Base-by-base conservation (phyloP, 176 grass and related monocot species). In the Eragrostis nindensis region DNA sequence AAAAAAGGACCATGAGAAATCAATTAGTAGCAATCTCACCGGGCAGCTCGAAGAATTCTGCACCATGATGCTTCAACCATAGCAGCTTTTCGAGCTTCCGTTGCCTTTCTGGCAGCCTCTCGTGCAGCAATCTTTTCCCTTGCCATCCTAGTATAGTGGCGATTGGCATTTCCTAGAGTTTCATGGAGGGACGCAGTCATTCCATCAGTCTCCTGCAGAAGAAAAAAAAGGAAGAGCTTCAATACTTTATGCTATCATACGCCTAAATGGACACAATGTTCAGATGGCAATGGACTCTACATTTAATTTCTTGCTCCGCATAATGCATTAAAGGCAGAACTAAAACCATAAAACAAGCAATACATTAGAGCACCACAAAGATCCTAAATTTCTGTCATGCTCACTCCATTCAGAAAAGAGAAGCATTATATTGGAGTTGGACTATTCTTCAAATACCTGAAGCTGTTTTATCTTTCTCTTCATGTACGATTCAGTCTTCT, bases 11-110 rank as follows among this genome's bases (percentile, higher is more conserved):
- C 60, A 47, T 68, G 10, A 73, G 53, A 29, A 59, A 56, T 74
- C 11, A 67, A 61, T 67, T 42, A 48, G 29, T 5, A 40, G 85
- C 73, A 70, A 5, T 82, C 65, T 88, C 73, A 95, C 97, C 93
- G 95, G 40, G 97, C 93, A 86, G 97, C 89, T 88, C 85, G 85
- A 85, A 99, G 92, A 84, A 95, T 99, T 78, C 89, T 61, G 42
- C 97, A 99, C 97, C 93, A 99, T 24, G 97, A 95, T 60, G 86
- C 93, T 81, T 99, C 97, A 77, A 96, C 80, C 90, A 99, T 91
- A 47, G 97, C 90, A 85, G 84, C 81, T 89, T 99, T 99, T 26
- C 88, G 87, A 91, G 90, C 91, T 76, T 96, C 89, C 60, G 91
- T 91, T 22, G 93, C 93, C 55, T 90, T 99, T 66, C 30, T 86